These are phyloP conservation scores for Suillus paluster DNA, from an alignment of 768 basidiomycete genomes.

Conservation along the genomic window DNA sequence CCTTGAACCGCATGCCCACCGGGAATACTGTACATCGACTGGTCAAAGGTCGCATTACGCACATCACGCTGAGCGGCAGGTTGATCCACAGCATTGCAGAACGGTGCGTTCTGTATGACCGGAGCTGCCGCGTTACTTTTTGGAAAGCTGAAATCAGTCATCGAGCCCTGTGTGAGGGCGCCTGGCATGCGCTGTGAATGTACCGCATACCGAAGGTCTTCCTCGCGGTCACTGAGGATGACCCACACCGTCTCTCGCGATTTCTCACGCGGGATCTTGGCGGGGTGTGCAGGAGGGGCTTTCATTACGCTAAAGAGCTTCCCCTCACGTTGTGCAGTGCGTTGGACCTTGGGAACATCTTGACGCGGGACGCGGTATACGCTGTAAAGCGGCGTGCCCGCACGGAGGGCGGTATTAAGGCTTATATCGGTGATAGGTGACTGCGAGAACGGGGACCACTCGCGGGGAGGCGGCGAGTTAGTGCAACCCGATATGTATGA, in stretches of 20 bases:
- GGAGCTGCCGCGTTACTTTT: slow-evolving; percentile 3
- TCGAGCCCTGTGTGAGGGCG: slow-evolving; percentile 12
- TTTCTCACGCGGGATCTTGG: slow-evolving; percentile 22
- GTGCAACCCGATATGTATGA: slow-evolving; percentile 19
- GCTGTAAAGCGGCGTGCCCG: slow-evolving; percentile 38
- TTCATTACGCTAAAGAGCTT: slow-evolving; percentile 35
- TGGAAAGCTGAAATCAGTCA: slow-evolving; percentile 18
- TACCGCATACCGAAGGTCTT: slow-evolving; percentile 37
- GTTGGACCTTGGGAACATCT: slow-evolving; percentile 30
- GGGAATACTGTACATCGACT: slow-evolving; percentile 13
- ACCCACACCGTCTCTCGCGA: slow-evolving; percentile 33
- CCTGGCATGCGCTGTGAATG: slow-evolving; percentile 41
- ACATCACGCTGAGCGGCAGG: background rate
- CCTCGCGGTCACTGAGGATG: slow-evolving; percentile 34
- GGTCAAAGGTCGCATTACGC: slow-evolving; percentile 4
- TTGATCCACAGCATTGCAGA: background rate
- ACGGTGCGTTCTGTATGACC: background rate
- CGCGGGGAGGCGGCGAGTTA: slow-evolving; percentile 27
- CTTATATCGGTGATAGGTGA: slow-evolving; percentile 27
- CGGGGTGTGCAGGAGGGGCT: slow-evolving; percentile 29
- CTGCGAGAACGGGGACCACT: slow-evolving; percentile 33
- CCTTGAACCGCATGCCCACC: background rate
- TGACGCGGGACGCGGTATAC: slow-evolving; percentile 36
- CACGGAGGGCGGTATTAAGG: slow-evolving; percentile 29
- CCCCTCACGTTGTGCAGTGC: slow-evolving; percentile 33